phyloP scores from a whole-genome alignment of 192 early-diverging fungal species.

The Coemansia sp. region DNA sequence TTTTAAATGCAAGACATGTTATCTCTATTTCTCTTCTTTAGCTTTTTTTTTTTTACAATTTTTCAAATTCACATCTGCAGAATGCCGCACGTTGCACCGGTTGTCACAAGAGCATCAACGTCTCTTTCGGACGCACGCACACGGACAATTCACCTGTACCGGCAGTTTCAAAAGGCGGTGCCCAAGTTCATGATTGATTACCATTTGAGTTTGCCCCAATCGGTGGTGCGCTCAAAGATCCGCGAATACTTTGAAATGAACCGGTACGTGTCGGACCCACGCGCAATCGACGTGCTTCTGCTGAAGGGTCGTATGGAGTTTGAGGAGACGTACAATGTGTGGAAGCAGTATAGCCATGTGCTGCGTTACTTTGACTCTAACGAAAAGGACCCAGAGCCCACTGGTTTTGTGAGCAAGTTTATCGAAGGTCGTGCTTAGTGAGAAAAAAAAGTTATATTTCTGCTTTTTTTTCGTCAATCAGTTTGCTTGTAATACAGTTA shows the following conservation, averaged over 20 bases:
- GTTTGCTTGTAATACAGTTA: background rate
- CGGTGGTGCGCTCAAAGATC: slow-evolving; percentile 76
- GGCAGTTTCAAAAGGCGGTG: slow-evolving; percentile 64
- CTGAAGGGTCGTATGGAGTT: slow-evolving; percentile 86
- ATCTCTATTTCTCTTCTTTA: background rate
- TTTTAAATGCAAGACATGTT: background rate
- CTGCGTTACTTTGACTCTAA: slow-evolving; percentile 84
- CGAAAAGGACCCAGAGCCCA: slow-evolving; percentile 67
- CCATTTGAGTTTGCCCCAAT: slow-evolving; percentile 71
- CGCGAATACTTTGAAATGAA: slow-evolving; percentile 88
- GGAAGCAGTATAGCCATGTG: slow-evolving; percentile 89
- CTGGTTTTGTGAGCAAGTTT: slow-evolving; percentile 78
- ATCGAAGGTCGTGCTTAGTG: slow-evolving; percentile 59
- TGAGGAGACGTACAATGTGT: slow-evolving; percentile 87
- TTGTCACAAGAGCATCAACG: slow-evolving; percentile 55
- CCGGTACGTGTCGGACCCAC: slow-evolving; percentile 71
- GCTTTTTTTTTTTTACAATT: background rate
- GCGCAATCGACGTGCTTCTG: slow-evolving; percentile 78
- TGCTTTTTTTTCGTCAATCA: background rate
- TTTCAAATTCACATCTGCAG: background rate
- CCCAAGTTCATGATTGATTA: slow-evolving; percentile 73
- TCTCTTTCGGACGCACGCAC: slow-evolving; percentile 64
- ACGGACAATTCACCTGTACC: slow-evolving; percentile 67
- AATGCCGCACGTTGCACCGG: slow-evolving; percentile 49
- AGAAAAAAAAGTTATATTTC: background rate